A percentile compares a stretch with the other conserved stretches of the same genome.
phyloP scores from a whole-genome alignment of 2,329 filamentous ascomycete species.

The Chaetoscypha palmicola region DNA sequence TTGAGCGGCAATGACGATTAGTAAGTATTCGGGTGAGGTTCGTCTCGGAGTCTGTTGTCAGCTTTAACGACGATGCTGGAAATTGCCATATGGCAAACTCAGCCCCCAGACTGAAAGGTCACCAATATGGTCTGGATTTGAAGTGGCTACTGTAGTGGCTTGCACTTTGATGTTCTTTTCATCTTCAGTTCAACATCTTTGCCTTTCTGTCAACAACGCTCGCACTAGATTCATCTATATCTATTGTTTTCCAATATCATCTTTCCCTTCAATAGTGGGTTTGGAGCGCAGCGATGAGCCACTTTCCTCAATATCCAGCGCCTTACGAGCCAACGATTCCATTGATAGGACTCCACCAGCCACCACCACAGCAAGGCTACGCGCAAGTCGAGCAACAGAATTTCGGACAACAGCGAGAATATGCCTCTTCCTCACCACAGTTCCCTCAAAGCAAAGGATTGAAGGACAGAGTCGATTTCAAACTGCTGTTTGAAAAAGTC shows the following conservation, averaged over 20 bases:
- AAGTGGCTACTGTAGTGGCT: too few relatives aligned
- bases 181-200: too few relatives aligned
- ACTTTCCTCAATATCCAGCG: conserved; percentile 1
- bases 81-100: too few relatives aligned
- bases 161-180: too few relatives aligned
- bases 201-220: too few relatives aligned
- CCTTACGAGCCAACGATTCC: conserved; percentile 2
- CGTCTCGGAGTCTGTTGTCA: too few relatives aligned
- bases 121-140: too few relatives aligned
- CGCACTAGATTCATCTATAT: not conserved
- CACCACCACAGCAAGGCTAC: not conserved
- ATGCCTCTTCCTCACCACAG: not conserved
- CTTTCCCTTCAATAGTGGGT: not conserved
- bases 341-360: conserved; percentile 1
- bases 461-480: not conserved
- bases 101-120: too few relatives aligned
- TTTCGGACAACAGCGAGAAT: not conserved
- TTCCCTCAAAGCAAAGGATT: not conserved
- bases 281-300: conserved; percentile 1
- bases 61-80: too few relatives aligned
- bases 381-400: not conserved
- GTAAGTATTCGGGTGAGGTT: too few relatives aligned
- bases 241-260: not conserved
- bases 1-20: too few relatives aligned
- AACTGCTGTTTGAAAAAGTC: not conserved